Percentiles rank a stretch among this genome's conserved stretches.
These are phyloP conservation scores for Neurospora discreta DNA, from an alignment of 495 filamentous ascomycete genomes.

Conservation along the genomic window DNA sequence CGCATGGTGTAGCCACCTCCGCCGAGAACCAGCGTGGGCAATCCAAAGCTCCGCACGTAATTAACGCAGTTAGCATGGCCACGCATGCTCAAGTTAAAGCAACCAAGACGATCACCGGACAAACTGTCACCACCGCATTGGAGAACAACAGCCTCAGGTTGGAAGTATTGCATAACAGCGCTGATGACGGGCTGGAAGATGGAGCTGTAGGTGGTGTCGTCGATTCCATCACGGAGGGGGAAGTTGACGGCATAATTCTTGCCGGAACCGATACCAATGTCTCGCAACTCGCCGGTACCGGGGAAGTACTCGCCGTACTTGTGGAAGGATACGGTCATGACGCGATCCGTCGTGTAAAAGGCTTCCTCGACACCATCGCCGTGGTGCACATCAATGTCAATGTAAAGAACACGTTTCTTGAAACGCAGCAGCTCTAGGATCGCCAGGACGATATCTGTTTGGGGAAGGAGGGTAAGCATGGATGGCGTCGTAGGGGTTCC, in stretches of 20 bases:
- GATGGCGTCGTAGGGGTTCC: not conserved
- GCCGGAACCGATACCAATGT: slow-evolving; percentile 85
- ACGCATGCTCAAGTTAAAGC: slow-evolving; percentile 96
- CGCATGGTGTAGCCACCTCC: slow-evolving; percentile 99
- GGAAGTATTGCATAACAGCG: slow-evolving; percentile 91
- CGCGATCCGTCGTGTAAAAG: slow-evolving; percentile 91
- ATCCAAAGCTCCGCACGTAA: slow-evolving; percentile 83
- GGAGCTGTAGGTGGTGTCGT: slow-evolving; percentile 81
- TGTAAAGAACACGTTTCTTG: slow-evolving; percentile 87
- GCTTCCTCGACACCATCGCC: slow-evolving; percentile 96
- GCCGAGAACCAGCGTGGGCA: slow-evolving; percentile 85
- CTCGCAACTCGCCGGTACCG: slow-evolving; percentile 88
- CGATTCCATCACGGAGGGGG: slow-evolving; percentile 90
- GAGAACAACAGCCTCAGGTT: slow-evolving; percentile 86
- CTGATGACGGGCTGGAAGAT: slow-evolving; percentile 94
- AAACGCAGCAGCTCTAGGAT: slow-evolving; percentile 82
- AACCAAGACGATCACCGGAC: slow-evolving; percentile 88
- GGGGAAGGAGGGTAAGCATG: not conserved
- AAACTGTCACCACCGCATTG: slow-evolving; percentile 95
- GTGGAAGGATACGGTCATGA: slow-evolving; percentile 94
- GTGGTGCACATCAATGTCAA: slow-evolving; percentile 97
- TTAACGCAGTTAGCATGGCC: slow-evolving; percentile 97
- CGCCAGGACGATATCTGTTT: slow-evolving; percentile 83
- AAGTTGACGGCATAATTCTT: slow-evolving; percentile 97
- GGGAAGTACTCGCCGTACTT: slow-evolving; percentile 99